A percentile compares a stretch with the other conserved stretches of the same genome.
phyloP scores from a whole-genome alignment of 257 asterid genomes.

The Capsicum baccatum region DNA sequence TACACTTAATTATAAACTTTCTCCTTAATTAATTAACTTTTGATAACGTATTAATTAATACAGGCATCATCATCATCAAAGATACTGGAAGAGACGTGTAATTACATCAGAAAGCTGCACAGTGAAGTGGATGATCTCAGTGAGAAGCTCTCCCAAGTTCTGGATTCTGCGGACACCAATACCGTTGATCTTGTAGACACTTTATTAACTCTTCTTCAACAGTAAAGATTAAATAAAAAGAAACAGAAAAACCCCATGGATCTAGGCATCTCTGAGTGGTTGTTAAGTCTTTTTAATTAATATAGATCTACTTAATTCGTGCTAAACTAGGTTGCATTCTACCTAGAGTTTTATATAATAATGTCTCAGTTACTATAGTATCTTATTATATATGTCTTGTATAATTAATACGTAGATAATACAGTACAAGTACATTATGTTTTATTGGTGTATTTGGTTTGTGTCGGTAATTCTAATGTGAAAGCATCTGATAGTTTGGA shows the following conservation, averaged over 20 bases:
- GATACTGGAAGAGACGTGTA: conserved; percentile 57
- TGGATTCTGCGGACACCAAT: conserved; percentile 53
- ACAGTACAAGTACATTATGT: no score
- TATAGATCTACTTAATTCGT: background rate
- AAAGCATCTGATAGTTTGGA: background rate
- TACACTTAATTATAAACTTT: background rate
- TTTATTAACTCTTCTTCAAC: conserved; percentile 49
- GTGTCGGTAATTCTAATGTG: background rate
- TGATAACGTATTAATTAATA: background rate
- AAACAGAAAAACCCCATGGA: background rate
- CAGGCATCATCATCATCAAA: conserved; percentile 26
- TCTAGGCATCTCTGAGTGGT: conserved; percentile 9
- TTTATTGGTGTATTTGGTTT: background rate
- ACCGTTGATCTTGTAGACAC: conserved; percentile 42
- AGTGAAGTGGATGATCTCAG: conserved; percentile 70
- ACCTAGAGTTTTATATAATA: conserved; percentile 12
- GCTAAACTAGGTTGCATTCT: background rate
- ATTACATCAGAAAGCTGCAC: conserved; percentile 61
- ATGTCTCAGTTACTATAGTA: background rate
- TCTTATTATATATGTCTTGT: background rate
- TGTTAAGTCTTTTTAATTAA: background rate
- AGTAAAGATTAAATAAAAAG: background rate
- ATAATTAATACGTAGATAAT: background rate
- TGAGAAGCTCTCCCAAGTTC: conserved; percentile 53
- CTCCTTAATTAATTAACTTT: background rate